Evolutionary conservation across 352 stramenopile species (phyloP).

Genomic region (Phytophthora parvispora): DNA sequence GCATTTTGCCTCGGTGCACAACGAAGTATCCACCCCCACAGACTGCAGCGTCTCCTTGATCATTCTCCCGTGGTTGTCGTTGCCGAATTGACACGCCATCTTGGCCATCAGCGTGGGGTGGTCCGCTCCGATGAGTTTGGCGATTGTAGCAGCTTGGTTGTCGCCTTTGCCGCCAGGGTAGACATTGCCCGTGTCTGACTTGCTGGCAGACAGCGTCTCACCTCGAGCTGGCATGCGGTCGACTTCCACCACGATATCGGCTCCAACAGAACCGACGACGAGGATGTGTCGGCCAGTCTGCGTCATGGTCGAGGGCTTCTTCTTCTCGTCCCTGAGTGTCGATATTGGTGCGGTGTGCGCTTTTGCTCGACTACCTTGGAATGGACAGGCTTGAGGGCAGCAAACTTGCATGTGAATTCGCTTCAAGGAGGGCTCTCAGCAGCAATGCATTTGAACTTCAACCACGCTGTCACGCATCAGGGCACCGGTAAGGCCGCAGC

Average conservation of each 20-base stretch:
- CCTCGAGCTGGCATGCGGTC: conserved; percentile 59
- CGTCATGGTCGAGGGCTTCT: conserved; percentile 27
- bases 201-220: conserved; percentile 61
- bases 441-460: conserved; percentile 8
- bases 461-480: conserved; percentile 5
- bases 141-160: conserved; percentile 70
- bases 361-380: conserved; percentile 3
- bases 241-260: conserved; percentile 73
- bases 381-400: not conserved
- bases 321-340: not conserved
- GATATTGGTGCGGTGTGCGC: not conserved
- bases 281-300: conserved; percentile 42
- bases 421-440: conserved; percentile 5
- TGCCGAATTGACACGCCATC: conserved; percentile 70
- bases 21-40: conserved; percentile 42
- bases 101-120: conserved; percentile 28
- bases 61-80: conserved; percentile 52
- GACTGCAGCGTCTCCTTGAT: conserved; percentile 44
- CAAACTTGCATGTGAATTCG: not conserved
- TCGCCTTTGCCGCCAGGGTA: conserved; percentile 77
- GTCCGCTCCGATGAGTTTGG: conserved; percentile 38
- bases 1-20: conserved; percentile 46
- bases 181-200: conserved; percentile 60
- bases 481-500: conserved; percentile 1
- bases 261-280: conserved; percentile 74